Conservation (phyloP, 306 rosid genomes). For the Begonia fuchsioides region DNA sequence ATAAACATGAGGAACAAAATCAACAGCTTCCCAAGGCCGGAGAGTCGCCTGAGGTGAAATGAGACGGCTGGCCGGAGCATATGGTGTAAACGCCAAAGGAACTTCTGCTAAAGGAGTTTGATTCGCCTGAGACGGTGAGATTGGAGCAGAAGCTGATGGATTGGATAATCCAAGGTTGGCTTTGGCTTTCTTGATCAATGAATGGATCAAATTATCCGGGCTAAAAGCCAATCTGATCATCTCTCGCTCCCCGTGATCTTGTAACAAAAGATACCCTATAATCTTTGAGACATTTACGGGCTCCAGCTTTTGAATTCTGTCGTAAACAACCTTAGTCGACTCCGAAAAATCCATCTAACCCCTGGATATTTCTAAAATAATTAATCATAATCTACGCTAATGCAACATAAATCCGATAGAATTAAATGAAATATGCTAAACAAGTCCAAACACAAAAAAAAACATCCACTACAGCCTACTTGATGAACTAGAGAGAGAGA, state of each 20-base stretch:
- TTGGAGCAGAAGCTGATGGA: conserved; percentile 10
- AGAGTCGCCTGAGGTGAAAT: conserved; percentile 17
- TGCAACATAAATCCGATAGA: too few species aligned
- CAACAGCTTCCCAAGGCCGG: conserved; percentile 15
- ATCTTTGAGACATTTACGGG: conserved; percentile 25
- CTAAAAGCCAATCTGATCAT: conserved; percentile 35
- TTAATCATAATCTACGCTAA: too few species aligned
- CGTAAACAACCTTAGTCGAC: conserved; percentile 18
- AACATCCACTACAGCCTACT: not conserved
- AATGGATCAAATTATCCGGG: conserved; percentile 21
- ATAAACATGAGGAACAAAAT: conserved; percentile 15
- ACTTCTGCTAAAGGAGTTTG: conserved; percentile 16
- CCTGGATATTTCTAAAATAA: conserved; percentile 2
- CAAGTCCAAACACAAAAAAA: too few species aligned
- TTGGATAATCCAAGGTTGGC: conserved; percentile 20
- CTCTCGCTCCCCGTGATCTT: conserved; percentile 22
- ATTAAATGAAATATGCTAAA: too few species aligned
- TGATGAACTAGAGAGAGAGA: not conserved
- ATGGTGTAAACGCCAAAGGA: conserved; percentile 12
- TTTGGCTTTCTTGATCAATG: conserved; percentile 26
- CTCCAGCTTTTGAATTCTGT: conserved; percentile 21
- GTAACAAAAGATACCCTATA: conserved; percentile 19
- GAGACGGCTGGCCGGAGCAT: conserved; percentile 3
- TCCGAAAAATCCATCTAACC: conserved; percentile 20
- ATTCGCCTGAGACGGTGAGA: conserved; percentile 20